Base-by-base conservation (phyloP, 2,329 filamentous ascomycete species). In the Ophiocordyceps camponoti-rufipedis region DNA sequence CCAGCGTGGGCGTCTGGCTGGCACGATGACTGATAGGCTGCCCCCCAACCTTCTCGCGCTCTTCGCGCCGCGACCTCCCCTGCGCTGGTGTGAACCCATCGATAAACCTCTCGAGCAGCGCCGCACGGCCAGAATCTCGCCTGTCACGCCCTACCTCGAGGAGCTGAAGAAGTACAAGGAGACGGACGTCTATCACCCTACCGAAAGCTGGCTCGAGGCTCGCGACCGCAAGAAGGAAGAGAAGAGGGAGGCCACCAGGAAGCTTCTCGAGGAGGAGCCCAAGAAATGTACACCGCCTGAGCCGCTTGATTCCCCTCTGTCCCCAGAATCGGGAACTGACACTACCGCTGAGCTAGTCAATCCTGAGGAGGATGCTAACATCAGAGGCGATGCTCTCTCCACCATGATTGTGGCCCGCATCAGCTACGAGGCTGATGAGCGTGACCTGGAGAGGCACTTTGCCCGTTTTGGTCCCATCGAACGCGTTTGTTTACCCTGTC, bases 381-480 rank as follows among this genome's bases (percentile, higher is more conserved):
- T 94, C 52, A 78, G 87, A 51, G 89, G 91, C 47, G 88, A 96
- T 66, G 82, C 89, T 2, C 95, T 91, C 71, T 94, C 85, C 66
- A 98, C 91, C 13, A 71, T 98, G 44, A 93, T 98, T 56, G 84
- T 96, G 46, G 82, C 85, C 45, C 81, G 91, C 46, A 72, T 98
- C 43, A 87, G 82, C 58, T 98, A 95, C 59, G 84, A 91, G 48
- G 82, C 83, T 42, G 87, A 85, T 51, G 84, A 89, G 56, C 78
- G 87, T 55, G 91, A 98, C 58, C 71, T 98, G 40, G 87, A 95
- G 66, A 77, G 84, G 55, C 89, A 95, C 60, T 98, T 98, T 63
- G 82, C 84, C 23, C 82, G 89, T 47, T 95, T 88, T 60, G 91
- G 91, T 23, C 83, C 87, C 4, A 93, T 98, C 61, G 91, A 96